Conservation (phyloP, 78 protist species). For the Dictyostelium citrinum region DNA sequence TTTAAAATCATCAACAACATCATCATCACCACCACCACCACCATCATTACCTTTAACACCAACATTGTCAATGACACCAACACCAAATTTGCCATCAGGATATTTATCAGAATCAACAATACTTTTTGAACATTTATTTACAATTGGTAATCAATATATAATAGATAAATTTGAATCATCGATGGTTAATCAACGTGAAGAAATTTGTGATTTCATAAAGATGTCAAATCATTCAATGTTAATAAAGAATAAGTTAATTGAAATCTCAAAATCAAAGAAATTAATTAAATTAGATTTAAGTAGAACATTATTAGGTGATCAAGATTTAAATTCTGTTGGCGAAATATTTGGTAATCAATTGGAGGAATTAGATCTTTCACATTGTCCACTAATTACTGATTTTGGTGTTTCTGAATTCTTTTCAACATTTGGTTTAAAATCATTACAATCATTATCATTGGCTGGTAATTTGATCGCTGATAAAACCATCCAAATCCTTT, state of each 20-base stretch:
- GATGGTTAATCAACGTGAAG: conserved; percentile 8
- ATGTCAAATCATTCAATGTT: not conserved
- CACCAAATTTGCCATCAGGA: not conserved
- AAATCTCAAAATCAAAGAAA: not conserved
- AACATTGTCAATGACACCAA: not conserved
- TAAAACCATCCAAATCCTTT: conserved; percentile 21
- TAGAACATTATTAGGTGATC: not conserved
- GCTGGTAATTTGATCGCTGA: not conserved
- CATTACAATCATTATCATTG: not conserved
- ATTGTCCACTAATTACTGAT: conserved; percentile 51
- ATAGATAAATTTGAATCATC: conserved; percentile 26
- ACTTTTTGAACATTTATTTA: conserved; percentile 4
- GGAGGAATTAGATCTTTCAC: conserved; percentile 22
- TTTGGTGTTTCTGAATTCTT: conserved; percentile 44
- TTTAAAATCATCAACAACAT: not conserved
- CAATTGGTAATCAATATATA: not conserved
- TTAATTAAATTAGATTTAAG: not conserved
- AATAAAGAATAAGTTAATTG: not conserved
- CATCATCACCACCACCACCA: not conserved
- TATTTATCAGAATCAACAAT: not conserved
- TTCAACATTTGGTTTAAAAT: conserved; percentile 25
- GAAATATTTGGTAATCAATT: conserved; percentile 12
- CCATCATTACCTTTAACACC: not conserved
- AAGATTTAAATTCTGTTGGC: conserved; percentile 3
- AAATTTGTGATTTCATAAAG: conserved; percentile 32